Evolutionary conservation across 768 basidiomycete genomes (phyloP).

Genomic region (Russula sp.): DNA sequence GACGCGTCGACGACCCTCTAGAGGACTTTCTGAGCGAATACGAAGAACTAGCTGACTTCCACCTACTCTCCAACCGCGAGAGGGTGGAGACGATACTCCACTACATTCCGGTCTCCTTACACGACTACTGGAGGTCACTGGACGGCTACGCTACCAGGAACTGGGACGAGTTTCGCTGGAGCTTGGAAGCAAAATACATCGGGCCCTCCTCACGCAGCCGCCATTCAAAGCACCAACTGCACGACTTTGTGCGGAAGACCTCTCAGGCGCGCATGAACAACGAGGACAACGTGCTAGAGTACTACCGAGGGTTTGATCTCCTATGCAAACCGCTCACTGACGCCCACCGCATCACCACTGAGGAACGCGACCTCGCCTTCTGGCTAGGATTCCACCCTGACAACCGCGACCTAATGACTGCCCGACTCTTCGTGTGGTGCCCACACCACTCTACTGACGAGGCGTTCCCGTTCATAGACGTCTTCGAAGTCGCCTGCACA

Average conservation of each 20-base stretch:
- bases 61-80: background rate
- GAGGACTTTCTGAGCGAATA: background rate
- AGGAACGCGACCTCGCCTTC: background rate
- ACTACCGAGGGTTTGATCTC: background rate
- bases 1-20: background rate
- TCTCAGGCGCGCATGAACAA: background rate
- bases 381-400: background rate
- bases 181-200: background rate
- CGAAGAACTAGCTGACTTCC: background rate
- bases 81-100: no score
- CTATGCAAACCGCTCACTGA: background rate
- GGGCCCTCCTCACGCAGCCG: fast-evolving
- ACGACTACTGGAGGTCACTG: background rate
- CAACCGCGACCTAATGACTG: background rate
- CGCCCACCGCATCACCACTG: background rate
- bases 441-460: no score
- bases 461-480: no score
- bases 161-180: background rate
- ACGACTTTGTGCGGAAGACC: background rate
- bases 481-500: no score
- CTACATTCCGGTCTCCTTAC: no score
- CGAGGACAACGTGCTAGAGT: background rate
- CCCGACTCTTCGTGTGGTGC: background rate
- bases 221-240: background rate
- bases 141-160: background rate